Evolutionary conservation across 257 asterid species (phyloP).

Genomic region (Handroanthus guayacan): DNA sequence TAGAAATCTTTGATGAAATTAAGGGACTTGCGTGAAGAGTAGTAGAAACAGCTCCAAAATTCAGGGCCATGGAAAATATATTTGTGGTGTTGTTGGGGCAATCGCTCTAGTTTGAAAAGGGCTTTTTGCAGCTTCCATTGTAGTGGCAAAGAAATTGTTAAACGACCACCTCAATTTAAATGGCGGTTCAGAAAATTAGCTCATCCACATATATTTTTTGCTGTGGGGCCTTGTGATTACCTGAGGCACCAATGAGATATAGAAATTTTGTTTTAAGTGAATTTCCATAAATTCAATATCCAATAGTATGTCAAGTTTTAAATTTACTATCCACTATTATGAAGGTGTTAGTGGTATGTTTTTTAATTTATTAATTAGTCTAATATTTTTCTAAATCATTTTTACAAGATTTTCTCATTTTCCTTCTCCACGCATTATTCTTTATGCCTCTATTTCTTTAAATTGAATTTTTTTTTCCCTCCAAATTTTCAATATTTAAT

Average conservation of each 20-base stretch:
- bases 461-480: too few species aligned
- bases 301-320: too few species aligned
- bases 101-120: slow-evolving; percentile 10
- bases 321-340: too few species aligned
- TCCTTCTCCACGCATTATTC: too few species aligned
- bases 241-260: background rate
- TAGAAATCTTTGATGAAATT: slow-evolving; percentile 40
- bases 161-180: slow-evolving; percentile 53
- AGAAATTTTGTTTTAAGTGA: background rate
- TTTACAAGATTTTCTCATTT: too few species aligned
- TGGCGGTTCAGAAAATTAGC: slow-evolving; percentile 47
- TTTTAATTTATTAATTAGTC: too few species aligned
- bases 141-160: slow-evolving; percentile 28
- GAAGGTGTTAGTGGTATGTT: too few species aligned
- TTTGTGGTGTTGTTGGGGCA: slow-evolving; percentile 18
- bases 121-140: slow-evolving; percentile 37
- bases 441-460: too few species aligned
- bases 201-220: slow-evolving; percentile 58
- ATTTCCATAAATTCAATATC: too few species aligned
- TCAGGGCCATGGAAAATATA: slow-evolving; percentile 62
- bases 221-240: slow-evolving; percentile 37
- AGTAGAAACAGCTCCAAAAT: slow-evolving; percentile 54
- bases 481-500: too few species aligned
- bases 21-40: slow-evolving; percentile 50
- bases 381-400: too few species aligned